Base-by-base conservation (phyloP, 2,329 filamentous ascomycete genomes). In the Parasarocladium wereldwijsianum region DNA sequence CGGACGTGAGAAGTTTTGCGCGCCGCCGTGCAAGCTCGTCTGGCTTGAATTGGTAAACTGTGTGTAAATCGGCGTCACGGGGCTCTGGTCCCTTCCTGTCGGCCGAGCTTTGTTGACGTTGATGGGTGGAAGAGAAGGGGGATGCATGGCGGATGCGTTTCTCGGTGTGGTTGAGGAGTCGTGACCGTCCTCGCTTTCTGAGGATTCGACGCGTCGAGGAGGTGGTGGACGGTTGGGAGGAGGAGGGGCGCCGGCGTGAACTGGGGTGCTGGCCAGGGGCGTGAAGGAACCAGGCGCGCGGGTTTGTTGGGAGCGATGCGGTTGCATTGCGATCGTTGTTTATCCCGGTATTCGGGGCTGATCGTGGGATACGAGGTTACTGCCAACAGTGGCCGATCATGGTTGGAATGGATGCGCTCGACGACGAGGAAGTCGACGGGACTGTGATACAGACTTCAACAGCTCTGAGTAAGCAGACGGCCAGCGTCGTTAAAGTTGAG, bases 1-100 rank as follows among this genome's bases (percentile, higher is more conserved):
- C 23, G 70, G 68, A 11, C 70, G 62, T 15, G 69, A 72, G 53
- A 70, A 75, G 56, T 69, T 72, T 35, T 67, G 66, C 14, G 60
- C 58, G 26, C 41, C n/a, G 19, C 13, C 40, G 21, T 32, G 32
- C 29, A 48, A 28, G 37, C 53, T 64, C 34, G 50, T 47, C 35
- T 49, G 55, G 50, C 61, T 69, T 32, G 55, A 52, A 47, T 60
- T 68, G 38, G 58, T 54, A 38, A 68, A 64, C 43, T 55, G 57
- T 33, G 57, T 42, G 48, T 65, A 62, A 40, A 61, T 57, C 18
- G 66, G 56, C 32, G 62, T 62, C 36, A 52, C 47, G 15, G 60
- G 45, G 25, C 49, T 49, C 32, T 45, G 45, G 32, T 45, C 36
- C 41, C 45, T 35, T n/a, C n/a, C n/a, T 52, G 51, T 15, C 27